Base-by-base conservation (phyloP, 208 protist species). In the Borovskyia barvae region DNA sequence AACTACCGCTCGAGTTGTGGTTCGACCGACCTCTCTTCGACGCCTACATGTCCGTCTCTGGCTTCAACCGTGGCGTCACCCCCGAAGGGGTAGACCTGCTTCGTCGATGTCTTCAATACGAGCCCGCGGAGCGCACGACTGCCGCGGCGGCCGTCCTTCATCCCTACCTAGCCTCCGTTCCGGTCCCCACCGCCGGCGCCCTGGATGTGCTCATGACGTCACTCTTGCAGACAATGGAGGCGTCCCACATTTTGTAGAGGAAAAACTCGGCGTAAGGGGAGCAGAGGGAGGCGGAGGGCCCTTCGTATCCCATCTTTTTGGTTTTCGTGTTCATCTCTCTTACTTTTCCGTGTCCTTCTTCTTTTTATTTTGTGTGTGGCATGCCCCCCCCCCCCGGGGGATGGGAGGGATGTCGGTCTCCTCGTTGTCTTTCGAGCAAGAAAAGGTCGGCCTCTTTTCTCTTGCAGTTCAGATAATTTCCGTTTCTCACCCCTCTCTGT, bases 1-100 rank as follows among this genome's bases (percentile, higher is more conserved):
- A 63, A 17, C 66, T 92, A 6, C 81, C 79, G 7, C 24, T 50
- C 3, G 72, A 86, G 42, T 41, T 88, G 41, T 77, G 71, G 71
- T 88, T 85, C 54, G 61, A 75, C 12, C 43, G 58, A 2, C 64
- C 77, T 8, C 53, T 74, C 20, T 88, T 92, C 36, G 49, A 72
- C 24, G 73, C 77, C 20, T 79, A 78, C 63, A 78, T 92, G 61
- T 36, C 70, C 8, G 46, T 20, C 30, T 80, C 73, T 2, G 66
- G 67, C 22, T 85, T 90, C 52, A 53, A 61, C 24, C 47, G 30
- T 5, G 50, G 57, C 12, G 78, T 75, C 25, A 82, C 84, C 0
- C 53, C 69, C 9, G 74, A 78, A 5, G 87, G 87, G 0, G 62
- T 90, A 1, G 72, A 94, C 54, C 50, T 94, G 6, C 54, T 94